phyloP scores from a whole-genome alignment of 78 protist species.

The Paratrimastix pyriformis region DNA sequence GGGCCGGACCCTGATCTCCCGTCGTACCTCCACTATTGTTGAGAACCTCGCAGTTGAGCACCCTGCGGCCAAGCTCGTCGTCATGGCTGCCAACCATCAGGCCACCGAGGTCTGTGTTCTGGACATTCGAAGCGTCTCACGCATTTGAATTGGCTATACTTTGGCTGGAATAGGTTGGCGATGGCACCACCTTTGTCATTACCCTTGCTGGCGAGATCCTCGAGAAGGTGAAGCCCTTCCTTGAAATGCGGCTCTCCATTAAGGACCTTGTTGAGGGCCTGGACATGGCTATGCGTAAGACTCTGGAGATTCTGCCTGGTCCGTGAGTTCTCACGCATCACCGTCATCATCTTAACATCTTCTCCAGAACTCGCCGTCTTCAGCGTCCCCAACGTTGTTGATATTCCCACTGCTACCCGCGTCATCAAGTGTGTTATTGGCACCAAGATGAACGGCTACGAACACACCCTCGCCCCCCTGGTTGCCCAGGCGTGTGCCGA shows the following conservation, averaged over 20 bases:
- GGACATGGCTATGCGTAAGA: neutral
- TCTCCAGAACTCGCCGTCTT: no score
- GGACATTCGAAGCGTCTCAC: no score
- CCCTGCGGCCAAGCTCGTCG: conserved; percentile 26
- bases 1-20: conserved; percentile 19
- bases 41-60: conserved; percentile 9
- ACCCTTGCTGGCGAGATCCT: conserved; percentile 31
- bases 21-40: conserved; percentile 21
- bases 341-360: no score
- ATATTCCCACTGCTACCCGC: no score
- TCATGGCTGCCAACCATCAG: conserved; percentile 33
- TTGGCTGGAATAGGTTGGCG: no score
- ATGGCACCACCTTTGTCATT: conserved; percentile 29
- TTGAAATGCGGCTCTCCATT: neutral
- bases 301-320: neutral
- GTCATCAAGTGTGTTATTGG: neutral
- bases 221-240: neutral
- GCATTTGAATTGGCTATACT: no score
- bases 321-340: no score
- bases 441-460: conserved; percentile 12
- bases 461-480: conserved; percentile 3
- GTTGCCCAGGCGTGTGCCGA: conserved; percentile 9
- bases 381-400: no score
- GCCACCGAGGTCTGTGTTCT: no score
- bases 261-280: conserved; percentile 22